Percentiles rank a stretch among this genome's conserved stretches.
Conservation (phyloP, 257 asterid species). For the Solanum chiquidenum region DNA sequence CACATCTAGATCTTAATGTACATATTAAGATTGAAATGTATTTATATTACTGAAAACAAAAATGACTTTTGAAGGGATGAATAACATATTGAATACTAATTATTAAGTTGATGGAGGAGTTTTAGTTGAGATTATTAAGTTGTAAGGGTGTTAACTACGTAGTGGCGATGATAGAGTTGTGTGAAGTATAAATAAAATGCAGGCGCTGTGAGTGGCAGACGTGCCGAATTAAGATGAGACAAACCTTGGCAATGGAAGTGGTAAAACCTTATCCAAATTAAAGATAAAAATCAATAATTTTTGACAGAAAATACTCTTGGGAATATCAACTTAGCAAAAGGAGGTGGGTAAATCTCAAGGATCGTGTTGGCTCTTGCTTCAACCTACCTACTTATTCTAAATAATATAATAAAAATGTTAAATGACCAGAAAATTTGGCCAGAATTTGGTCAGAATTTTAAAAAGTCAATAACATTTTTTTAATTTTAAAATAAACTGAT, state of each 20-base stretch:
- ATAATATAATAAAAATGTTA: too few relatives aligned
- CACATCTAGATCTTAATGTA: too few relatives aligned
- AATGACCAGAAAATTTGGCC: too few relatives aligned
- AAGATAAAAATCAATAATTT: not conserved
- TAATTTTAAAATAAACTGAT: too few relatives aligned
- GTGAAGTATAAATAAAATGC: not conserved
- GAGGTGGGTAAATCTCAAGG: not conserved
- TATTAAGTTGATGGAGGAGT: not conserved
- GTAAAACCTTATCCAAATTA: not conserved
- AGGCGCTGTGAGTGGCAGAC: not conserved
- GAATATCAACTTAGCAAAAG: not conserved
- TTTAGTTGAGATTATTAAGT: not conserved
- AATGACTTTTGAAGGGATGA: not conserved
- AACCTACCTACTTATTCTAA: not conserved
- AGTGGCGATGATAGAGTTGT: not conserved
- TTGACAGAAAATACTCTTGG: not conserved
- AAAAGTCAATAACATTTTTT: too few relatives aligned
- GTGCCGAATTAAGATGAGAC: not conserved
- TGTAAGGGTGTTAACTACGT: too few relatives aligned
- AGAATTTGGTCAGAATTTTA: too few relatives aligned
- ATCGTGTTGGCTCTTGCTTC: not conserved
- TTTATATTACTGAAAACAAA: too few relatives aligned
- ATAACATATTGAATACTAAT: too few relatives aligned
- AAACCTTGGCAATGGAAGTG: too few relatives aligned
- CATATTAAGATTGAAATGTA: not conserved